Conservation (phyloP, 2,329 filamentous ascomycete genomes). For the Chrysosporium queenslandicum region DNA sequence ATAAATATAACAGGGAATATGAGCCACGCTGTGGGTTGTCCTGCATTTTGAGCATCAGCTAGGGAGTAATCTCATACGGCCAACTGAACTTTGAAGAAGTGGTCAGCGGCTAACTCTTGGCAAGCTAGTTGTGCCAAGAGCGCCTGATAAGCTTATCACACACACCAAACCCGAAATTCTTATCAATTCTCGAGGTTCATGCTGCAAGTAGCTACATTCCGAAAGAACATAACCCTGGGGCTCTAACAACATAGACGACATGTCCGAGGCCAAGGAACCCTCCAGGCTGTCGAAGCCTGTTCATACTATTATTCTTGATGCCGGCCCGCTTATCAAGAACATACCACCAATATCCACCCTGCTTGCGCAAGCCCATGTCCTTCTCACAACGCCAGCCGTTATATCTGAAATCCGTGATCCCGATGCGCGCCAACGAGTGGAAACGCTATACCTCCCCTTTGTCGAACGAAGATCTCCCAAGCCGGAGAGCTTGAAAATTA, state of each 20-base stretch:
- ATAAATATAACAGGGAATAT: no score
- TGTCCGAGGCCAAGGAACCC: slow-evolving; percentile 20
- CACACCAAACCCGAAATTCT: slow-evolving; percentile 12
- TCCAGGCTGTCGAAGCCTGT: slow-evolving; percentile 51
- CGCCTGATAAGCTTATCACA: slow-evolving; percentile 29
- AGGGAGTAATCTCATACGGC: no score
- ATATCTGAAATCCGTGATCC: slow-evolving; percentile 79
- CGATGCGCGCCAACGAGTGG: slow-evolving; percentile 66
- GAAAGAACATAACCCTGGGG: no score
- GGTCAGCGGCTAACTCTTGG: background rate
- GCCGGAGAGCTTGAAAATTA: slow-evolving; percentile 65
- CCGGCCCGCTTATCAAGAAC: slow-evolving; percentile 89
- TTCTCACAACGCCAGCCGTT: slow-evolving; percentile 78
- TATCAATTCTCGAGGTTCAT: no score
- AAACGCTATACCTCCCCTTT: slow-evolving; percentile 79
- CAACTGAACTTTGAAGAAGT: no score
- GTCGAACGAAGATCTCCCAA: slow-evolving; percentile 64
- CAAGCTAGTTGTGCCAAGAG: slow-evolving; percentile 27
- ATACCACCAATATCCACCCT: slow-evolving; percentile 76
- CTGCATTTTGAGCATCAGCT: no score
- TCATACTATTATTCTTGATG: slow-evolving; percentile 77
- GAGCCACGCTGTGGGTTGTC: no score
- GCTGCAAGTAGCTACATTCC: no score
- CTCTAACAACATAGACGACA: slow-evolving; percentile 7
- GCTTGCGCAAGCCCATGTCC: slow-evolving; percentile 60